Percentiles rank a stretch among this genome's conserved stretches.
Evolutionary conservation across 2,329 filamentous ascomycete genomes (phyloP).

Genomic region (Hortaea sp.): DNA sequence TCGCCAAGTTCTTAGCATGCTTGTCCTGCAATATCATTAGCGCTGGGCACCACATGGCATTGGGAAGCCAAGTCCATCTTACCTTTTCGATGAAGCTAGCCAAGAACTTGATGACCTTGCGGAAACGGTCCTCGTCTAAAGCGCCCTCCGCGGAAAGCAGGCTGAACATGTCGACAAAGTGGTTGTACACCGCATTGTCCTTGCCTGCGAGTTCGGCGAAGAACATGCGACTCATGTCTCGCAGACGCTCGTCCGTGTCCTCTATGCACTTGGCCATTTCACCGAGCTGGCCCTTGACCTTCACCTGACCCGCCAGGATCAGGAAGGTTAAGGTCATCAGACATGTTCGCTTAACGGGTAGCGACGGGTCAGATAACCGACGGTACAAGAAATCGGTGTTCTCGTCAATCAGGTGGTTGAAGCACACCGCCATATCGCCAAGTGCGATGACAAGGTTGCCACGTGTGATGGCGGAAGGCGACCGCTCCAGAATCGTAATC

Average conservation of each 20-base stretch:
- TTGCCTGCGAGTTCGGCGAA: slow-evolving; percentile 96
- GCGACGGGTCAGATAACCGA: slow-evolving; percentile 76
- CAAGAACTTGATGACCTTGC: slow-evolving; percentile 81
- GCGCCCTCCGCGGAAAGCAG: slow-evolving; percentile 71
- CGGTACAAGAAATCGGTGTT: slow-evolving; percentile 98
- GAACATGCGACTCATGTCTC: slow-evolving; percentile 93
- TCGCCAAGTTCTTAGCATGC: slow-evolving; percentile 85
- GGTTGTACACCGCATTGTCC: slow-evolving; percentile 98
- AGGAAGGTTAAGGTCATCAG: slow-evolving; percentile 97
- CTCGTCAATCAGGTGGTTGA: slow-evolving; percentile 98
- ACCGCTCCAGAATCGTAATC: slow-evolving; percentile 96
- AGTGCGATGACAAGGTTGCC: slow-evolving; percentile 95
- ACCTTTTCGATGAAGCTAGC: slow-evolving; percentile 97
- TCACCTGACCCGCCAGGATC: slow-evolving; percentile 93
- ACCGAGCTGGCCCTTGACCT: slow-evolving; percentile 95
- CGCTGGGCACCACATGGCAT: not conserved
- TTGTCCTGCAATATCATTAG: slow-evolving; percentile 61
- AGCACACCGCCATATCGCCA: slow-evolving; percentile 98
- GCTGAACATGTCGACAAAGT: slow-evolving; percentile 99
- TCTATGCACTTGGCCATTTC: slow-evolving; percentile 99
- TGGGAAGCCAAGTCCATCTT: slow-evolving; percentile 19
- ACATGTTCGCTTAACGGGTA: slow-evolving; percentile 90
- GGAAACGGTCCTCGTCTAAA: slow-evolving; percentile 77
- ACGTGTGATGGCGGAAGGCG: slow-evolving; percentile 80
- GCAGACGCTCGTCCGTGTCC: slow-evolving; percentile 87